These are phyloP conservation scores for Xylariaceae sp. DNA, from an alignment of 2,329 filamentous ascomycete species.

Conservation along the genomic window DNA sequence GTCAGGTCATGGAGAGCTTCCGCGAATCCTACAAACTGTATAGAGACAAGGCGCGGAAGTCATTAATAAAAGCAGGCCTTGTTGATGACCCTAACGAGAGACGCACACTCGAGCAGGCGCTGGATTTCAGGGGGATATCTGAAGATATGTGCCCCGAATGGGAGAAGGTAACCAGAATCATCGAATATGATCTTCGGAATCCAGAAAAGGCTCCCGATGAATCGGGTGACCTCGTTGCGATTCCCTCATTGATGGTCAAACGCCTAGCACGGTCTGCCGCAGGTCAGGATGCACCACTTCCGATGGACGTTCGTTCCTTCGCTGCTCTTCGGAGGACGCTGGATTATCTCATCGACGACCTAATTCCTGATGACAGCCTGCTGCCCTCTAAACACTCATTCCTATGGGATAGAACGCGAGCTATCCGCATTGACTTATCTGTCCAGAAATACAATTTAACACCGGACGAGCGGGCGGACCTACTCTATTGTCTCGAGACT, in stretches of 20 bases:
- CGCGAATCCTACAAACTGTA: constrained; percentile 53
- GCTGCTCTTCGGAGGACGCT: constrained; percentile 53
- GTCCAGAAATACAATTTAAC: constrained; percentile 57
- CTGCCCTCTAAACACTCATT: constrained; percentile 55
- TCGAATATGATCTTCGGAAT: constrained; percentile 52
- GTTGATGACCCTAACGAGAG: constrained; percentile 61
- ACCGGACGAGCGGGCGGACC: constrained; percentile 49
- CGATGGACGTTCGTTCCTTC: constrained; percentile 61
- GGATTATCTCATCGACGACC: constrained; percentile 57
- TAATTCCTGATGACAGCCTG: constrained; percentile 51
- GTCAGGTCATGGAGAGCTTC: constrained; percentile 48
- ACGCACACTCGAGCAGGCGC: constrained; percentile 56
- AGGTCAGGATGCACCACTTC: constrained; percentile 60
- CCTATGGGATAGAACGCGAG: constrained; percentile 62
- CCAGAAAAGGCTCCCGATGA: constrained; percentile 46
- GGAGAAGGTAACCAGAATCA: constrained; percentile 58
- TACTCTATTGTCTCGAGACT: constrained; percentile 60
- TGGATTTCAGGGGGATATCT: constrained; percentile 62
- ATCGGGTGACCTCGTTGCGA: constrained; percentile 39
- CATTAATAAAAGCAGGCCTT: constrained; percentile 52
- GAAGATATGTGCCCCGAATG: constrained; percentile 66
- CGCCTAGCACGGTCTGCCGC: constrained; percentile 62
- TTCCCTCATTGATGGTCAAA: constrained; percentile 56
- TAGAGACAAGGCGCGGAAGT: constrained; percentile 50
- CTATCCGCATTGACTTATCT: constrained; percentile 62